These are phyloP conservation scores for Tillandsia leiboldiana DNA, from an alignment of 176 grass and related monocot genomes.

Conservation along the genomic window DNA sequence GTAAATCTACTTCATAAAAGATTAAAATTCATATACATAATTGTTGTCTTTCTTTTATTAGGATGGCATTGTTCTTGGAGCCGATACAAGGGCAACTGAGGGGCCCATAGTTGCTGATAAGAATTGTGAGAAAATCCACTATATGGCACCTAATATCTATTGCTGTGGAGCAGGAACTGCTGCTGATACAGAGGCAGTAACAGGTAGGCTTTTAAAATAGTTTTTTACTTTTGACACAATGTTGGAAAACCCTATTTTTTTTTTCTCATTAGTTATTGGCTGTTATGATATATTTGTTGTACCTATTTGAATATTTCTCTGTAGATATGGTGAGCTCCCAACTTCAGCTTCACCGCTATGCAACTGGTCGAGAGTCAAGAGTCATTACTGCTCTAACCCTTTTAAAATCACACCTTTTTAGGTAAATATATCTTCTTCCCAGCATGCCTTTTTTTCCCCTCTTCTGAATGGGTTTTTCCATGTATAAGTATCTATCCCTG, in stretches of 20 bases:
- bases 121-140: slow-evolving; percentile 92
- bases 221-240: background rate
- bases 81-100: slow-evolving; percentile 91
- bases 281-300: slow-evolving; percentile 3
- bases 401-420: slow-evolving; percentile 91
- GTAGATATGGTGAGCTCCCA: slow-evolving; percentile 96
- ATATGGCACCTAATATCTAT: slow-evolving; percentile 89
- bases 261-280: background rate
- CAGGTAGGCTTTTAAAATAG: slow-evolving; percentile 29
- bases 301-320: background rate
- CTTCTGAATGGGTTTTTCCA: too few species aligned
- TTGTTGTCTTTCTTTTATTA: slow-evolving; percentile 14
- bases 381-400: slow-evolving; percentile 82
- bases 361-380: slow-evolving; percentile 83
- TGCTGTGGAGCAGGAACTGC: slow-evolving; percentile 92
- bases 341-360: slow-evolving; percentile 86
- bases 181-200: slow-evolving; percentile 75
- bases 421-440: slow-evolving; percentile 21
- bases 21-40: background rate
- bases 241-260: background rate
- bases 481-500: too few species aligned
- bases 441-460: too few species aligned
- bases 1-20: too few species aligned
- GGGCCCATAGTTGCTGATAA: slow-evolving; percentile 96
- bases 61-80: slow-evolving; percentile 93